These are phyloP conservation scores for Trichoderma sp. DNA, from an alignment of 2,329 filamentous ascomycete genomes.

Conservation along the genomic window DNA sequence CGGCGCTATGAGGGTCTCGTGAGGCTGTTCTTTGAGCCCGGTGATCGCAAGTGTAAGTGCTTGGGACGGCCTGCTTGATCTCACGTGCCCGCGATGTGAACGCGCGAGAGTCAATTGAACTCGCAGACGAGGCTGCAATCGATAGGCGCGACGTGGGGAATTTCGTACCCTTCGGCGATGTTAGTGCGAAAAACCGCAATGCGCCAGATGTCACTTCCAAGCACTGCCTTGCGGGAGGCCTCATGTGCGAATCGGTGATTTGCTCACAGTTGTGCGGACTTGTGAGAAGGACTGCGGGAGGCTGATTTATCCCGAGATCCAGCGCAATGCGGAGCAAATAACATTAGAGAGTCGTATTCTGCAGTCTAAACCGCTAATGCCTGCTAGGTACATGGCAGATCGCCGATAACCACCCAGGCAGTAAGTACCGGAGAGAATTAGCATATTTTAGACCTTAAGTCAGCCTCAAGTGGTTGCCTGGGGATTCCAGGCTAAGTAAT, in stretches of 20 bases:
- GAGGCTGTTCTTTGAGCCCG: not conserved
- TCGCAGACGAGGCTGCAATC: not conserved
- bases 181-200: constrained; percentile 6
- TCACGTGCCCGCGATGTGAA: constrained; percentile 12
- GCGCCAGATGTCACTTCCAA: constrained; percentile 8
- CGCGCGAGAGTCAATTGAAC: not conserved
- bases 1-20: not conserved
- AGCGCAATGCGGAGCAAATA: constrained; percentile 2
- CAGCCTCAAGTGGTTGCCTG: not conserved
- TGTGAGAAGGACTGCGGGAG: not conserved
- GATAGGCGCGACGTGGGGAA: constrained; percentile 1
- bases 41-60: not conserved
- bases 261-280: not conserved
- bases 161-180: not conserved
- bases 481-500: not conserved
- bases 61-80: not conserved
- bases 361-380: not conserved
- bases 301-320: not conserved
- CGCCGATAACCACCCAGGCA: not conserved
- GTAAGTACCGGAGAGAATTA: not conserved
- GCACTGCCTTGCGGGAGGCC: constrained; percentile 16
- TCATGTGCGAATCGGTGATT: constrained; percentile 16
- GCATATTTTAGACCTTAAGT: not conserved
- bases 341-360: not conserved
- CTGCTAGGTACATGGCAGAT: not conserved